These are phyloP conservation scores for Globomyces sp. DNA, from an alignment of 371 early-diverging fungal genomes.

Conservation along the genomic window DNA sequence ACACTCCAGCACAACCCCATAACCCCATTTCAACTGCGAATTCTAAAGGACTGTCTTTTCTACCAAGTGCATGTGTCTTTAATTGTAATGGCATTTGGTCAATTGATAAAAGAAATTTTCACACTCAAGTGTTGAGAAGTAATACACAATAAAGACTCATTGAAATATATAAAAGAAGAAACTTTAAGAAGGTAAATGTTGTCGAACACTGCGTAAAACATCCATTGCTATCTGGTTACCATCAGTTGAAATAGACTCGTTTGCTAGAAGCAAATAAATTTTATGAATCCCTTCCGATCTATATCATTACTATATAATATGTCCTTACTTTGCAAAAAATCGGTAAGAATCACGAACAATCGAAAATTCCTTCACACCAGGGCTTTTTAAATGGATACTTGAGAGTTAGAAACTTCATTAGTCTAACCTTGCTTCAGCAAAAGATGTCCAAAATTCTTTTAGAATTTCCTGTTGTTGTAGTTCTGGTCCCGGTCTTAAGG, in stretches of 20 bases:
- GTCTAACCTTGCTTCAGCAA: constrained; percentile 42
- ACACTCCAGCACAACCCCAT: constrained; percentile 9
- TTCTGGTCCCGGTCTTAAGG: constrained; percentile 52
- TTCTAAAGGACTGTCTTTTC: background rate
- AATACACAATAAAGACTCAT: too few species aligned
- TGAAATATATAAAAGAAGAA: too few species aligned
- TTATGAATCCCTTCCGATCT: constrained; percentile 52
- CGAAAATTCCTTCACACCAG: constrained; percentile 53
- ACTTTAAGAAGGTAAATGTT: too few species aligned
- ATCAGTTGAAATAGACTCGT: background rate
- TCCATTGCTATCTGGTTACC: background rate
- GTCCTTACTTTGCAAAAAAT: constrained; percentile 41
- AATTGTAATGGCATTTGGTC: too few species aligned
- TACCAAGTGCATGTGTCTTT: too few species aligned
- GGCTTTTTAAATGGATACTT: constrained; percentile 27
- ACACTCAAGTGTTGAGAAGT: too few species aligned
- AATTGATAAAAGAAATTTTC: too few species aligned
- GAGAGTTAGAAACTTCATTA: background rate
- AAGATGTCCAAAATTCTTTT: constrained; percentile 45
- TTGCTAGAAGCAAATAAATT: constrained; percentile 39
- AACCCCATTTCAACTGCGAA: constrained; percentile 4
- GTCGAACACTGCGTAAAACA: background rate
- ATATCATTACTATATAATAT: background rate
- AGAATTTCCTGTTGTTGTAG: constrained; percentile 51
- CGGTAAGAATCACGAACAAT: constrained; percentile 43